Conservation (phyloP, 2,329 filamentous ascomycete genomes). For the Nakataea oryzae region DNA sequence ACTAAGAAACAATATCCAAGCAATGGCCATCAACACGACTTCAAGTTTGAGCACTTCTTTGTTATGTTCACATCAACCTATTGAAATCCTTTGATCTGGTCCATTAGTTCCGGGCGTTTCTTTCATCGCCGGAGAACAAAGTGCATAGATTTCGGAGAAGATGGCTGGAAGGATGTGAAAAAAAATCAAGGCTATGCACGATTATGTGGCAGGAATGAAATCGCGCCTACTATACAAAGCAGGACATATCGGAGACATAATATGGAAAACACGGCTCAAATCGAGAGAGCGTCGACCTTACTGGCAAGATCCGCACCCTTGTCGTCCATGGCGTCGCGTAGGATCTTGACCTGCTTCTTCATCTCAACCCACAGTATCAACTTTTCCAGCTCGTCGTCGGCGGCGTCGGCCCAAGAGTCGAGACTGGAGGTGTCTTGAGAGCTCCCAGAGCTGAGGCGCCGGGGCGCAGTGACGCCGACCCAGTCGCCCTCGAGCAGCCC, state of each 20-base stretch:
- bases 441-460: background rate
- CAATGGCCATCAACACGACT: background rate
- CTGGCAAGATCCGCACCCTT: background rate
- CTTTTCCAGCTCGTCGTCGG: conserved; percentile 33
- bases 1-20: background rate
- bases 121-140: too few relatives aligned
- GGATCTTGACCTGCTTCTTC: conserved; percentile 49
- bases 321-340: conserved; percentile 47
- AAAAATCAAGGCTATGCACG: background rate
- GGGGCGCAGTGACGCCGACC: conserved; percentile 9
- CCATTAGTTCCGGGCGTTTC: background rate
- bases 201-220: background rate
- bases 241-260: background rate
- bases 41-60: too few relatives aligned
- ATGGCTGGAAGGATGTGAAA: background rate
- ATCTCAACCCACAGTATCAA: conserved; percentile 50
- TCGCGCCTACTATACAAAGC: background rate
- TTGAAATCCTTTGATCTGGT: too few relatives aligned
- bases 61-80: too few relatives aligned
- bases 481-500: conserved; percentile 10
- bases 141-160: too few relatives aligned
- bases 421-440: conserved; percentile 8
- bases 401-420: conserved; percentile 26
- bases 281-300: background rate
- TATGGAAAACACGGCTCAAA: background rate